A percentile compares a stretch with the other conserved stretches of the same genome.
Evolutionary conservation across 2,329 filamentous ascomycete genomes (phyloP).

Genomic region (Microsporum ferrugineum): DNA sequence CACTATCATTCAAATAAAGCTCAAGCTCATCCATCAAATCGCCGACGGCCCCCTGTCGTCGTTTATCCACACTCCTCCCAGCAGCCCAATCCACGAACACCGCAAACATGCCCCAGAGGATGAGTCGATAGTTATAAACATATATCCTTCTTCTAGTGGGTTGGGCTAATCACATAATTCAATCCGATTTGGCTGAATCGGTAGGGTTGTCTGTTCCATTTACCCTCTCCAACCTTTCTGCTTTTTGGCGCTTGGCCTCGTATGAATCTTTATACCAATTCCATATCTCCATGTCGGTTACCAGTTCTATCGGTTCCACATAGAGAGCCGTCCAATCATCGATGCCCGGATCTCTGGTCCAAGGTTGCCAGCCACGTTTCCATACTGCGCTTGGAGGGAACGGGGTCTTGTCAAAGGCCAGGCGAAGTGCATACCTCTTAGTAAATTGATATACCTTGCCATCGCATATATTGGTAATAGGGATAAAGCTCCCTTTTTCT

Average conservation of each 20-base stretch:
- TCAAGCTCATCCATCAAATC: not conserved
- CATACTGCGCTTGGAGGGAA: not conserved
- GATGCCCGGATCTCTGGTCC: not conserved
- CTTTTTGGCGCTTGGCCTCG: too few species aligned
- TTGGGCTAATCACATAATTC: too few species aligned
- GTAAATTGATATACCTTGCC: not conserved
- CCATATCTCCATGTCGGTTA: too few species aligned
- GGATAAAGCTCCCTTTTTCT: not conserved
- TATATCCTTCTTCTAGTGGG: not conserved
- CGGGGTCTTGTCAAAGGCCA: not conserved
- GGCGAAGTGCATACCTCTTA: not conserved
- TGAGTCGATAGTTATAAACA: not conserved
- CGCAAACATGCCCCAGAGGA: not conserved
- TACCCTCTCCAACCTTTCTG: too few species aligned
- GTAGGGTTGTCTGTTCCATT: too few species aligned
- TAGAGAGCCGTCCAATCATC: not conserved
- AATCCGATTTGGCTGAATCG: too few species aligned
- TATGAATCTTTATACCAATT: too few species aligned
- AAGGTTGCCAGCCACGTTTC: not conserved
- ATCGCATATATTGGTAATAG: not conserved
- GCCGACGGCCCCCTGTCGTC: not conserved
- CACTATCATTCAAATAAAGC: not conserved
- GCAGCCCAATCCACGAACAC: not conserved
- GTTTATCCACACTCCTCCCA: not conserved
- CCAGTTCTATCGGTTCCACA: not conserved